These are phyloP conservation scores for Cadophora gregata DNA, from an alignment of 2,329 filamentous ascomycete species.

Conservation along the genomic window DNA sequence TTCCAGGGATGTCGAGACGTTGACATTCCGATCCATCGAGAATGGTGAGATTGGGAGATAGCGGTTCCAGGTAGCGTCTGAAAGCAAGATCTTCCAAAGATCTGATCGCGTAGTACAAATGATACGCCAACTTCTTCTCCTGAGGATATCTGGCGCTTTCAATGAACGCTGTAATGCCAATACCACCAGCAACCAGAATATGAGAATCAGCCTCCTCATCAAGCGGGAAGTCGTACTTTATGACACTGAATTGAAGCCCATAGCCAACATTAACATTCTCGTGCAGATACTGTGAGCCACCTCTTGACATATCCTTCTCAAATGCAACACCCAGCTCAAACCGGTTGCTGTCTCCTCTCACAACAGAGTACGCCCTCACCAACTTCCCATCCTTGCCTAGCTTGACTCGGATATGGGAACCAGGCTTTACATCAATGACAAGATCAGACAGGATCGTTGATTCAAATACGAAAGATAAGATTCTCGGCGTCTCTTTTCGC, in stretches of 20 bases:
- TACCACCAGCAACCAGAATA: conserved; percentile 65
- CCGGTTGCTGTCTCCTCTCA: conserved; percentile 26
- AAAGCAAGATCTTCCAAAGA: conserved; percentile 59
- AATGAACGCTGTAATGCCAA: conserved; percentile 71
- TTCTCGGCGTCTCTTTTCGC: conserved; percentile 54
- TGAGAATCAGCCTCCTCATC: conserved; percentile 58
- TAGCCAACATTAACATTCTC: conserved; percentile 53
- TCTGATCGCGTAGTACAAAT: conserved; percentile 64
- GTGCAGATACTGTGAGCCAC: conserved; percentile 65
- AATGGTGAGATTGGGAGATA: conserved; percentile 51
- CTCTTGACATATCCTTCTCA: conserved; percentile 53
- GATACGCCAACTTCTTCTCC: conserved; percentile 53
- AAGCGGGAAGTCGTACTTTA: conserved; percentile 55
- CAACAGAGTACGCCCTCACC: conserved; percentile 65
- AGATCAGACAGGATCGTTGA: conserved; percentile 47
- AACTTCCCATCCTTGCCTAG: conserved; percentile 56
- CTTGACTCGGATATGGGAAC: conserved; percentile 61
- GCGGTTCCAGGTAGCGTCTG: conserved; percentile 48
- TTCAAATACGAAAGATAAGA: conserved; percentile 59
- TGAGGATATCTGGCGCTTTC: conserved; percentile 51
- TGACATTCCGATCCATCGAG: conserved; percentile 58
- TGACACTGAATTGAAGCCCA: conserved; percentile 54
- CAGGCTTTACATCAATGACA: conserved; percentile 40
- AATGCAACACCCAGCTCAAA: conserved; percentile 64
- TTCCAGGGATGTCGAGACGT: conserved; percentile 54